These are phyloP conservation scores for Striga asiatica DNA, from an alignment of 257 asterid genomes.

Conservation along the genomic window DNA sequence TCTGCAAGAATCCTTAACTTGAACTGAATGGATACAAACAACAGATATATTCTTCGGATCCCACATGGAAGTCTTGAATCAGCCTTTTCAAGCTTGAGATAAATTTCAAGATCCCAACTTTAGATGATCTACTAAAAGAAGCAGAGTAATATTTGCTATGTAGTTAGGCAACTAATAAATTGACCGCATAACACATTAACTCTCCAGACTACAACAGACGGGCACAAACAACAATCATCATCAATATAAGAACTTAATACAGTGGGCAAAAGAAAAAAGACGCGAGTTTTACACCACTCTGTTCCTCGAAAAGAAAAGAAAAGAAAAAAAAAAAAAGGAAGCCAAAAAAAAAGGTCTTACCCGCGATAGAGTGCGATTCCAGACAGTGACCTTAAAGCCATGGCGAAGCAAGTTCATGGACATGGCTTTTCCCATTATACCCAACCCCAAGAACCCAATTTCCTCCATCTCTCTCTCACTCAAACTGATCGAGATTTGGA, in stretches of 20 bases:
- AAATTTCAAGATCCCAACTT: no score
- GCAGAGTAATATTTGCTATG: background rate
- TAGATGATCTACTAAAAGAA: background rate
- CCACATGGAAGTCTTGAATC: no score
- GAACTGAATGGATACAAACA: no score
- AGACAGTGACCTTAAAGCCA: constrained; percentile 92
- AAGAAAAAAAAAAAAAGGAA: no score
- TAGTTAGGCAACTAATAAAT: background rate
- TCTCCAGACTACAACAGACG: background rate
- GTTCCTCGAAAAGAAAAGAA: no score
- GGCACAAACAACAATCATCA: background rate
- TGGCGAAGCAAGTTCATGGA: constrained; percentile 81
- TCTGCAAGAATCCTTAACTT: no score
- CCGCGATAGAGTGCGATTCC: constrained; percentile 92
- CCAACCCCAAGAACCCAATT: constrained; percentile 87
- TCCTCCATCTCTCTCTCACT: constrained; percentile 46
- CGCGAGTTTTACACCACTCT: background rate
- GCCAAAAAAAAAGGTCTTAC: no score
- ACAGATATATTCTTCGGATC: no score
- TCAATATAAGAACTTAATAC: no score
- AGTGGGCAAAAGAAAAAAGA: background rate
- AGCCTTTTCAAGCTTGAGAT: background rate
- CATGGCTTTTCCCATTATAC: constrained; percentile 98
- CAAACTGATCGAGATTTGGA: background rate
- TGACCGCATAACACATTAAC: background rate